Evolutionary conservation across 768 basidiomycete genomes (phyloP).

Genomic region (Lentinula raphanica): DNA sequence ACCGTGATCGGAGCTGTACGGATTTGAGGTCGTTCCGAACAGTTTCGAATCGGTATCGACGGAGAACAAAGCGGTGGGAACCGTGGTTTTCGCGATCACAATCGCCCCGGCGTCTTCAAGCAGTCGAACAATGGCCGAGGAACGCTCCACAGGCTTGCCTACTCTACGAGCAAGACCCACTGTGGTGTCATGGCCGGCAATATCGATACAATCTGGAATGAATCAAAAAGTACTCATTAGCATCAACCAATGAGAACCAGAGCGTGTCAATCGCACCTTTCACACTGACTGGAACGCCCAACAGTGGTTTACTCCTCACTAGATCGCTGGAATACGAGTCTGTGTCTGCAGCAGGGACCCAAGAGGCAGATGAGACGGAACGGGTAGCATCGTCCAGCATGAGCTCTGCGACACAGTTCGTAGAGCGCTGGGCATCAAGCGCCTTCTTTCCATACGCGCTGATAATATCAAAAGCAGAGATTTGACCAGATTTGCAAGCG

Average conservation of each 20-base stretch:
- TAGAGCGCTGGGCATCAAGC: slow-evolving; percentile 46
- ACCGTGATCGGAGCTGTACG: slow-evolving; percentile 47
- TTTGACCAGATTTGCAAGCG: slow-evolving; percentile 35
- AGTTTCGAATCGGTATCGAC: slow-evolving; percentile 56
- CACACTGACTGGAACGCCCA: slow-evolving; percentile 65
- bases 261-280: slow-evolving; percentile 42
- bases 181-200: slow-evolving; percentile 56
- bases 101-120: slow-evolving; percentile 61
- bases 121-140: slow-evolving; percentile 51
- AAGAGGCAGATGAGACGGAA: slow-evolving; percentile 33
- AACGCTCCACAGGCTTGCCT: slow-evolving; percentile 36
- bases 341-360: slow-evolving; percentile 33
- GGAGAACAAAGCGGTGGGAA: slow-evolving; percentile 50
- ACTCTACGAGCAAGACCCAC: slow-evolving; percentile 55
- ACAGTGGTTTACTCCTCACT: slow-evolving; percentile 40
- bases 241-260: not conserved
- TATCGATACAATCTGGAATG: slow-evolving; percentile 40
- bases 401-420: slow-evolving; percentile 67
- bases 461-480: slow-evolving; percentile 40
- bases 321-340: slow-evolving; percentile 29
- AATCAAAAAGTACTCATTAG: not conserved
- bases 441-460: slow-evolving; percentile 51
- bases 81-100: slow-evolving; percentile 58
- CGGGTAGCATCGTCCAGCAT: slow-evolving; percentile 46
- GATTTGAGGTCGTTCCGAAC: slow-evolving; percentile 60